Base-by-base conservation (phyloP, 305 asterid species). In the Salvia sclarea region DNA sequence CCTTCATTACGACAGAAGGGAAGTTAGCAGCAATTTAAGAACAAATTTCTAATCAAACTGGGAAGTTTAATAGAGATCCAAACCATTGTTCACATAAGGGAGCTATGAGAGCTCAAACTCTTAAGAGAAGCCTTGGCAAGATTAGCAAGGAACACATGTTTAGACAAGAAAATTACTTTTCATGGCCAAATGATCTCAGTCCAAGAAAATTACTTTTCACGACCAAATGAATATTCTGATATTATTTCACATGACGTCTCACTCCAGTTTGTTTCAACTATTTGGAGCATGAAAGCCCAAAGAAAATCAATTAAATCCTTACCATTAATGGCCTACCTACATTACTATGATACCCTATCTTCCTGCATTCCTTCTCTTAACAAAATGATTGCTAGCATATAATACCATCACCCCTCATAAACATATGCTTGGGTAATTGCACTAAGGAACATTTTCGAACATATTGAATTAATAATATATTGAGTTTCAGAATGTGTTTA, bases 1-100 rank as follows among this genome's bases (percentile, higher is more conserved):
- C 78, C 97, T 90, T 78, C 72, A 83, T 61, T 62, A 69, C 61
- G 22, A 71, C 38, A 75, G 25, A 44, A 64, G 25, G 24, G 3
- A 43, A 67, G 47, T 52, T 70, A 70, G 67, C 12, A 17, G 64
- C 64, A 25, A 9, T 47, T 52, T 43, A 35, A 30, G 18, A 61
- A 41, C 24, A 17, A 3, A 24, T 25, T 47, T 24, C 43, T 54
- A 58, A 59, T 13, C 50, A 35, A 53, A 64, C 12, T 47, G 37
- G 49, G 20, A 61, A 18, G 25, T 43, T 55, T 21, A 55, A 47
- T 59, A 61, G 31, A 61, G 30, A 37, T 41, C 52, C 13, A 30
- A 68, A 68, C 24, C 28, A 25, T 62, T 13, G 28, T 50, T 5
- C 12, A 62, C 72, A 41, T n/a, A 8, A 45, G 31, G 56, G 41